Base-by-base conservation (phyloP, 441 rosid genomes). In the Populus hybrid region DNA sequence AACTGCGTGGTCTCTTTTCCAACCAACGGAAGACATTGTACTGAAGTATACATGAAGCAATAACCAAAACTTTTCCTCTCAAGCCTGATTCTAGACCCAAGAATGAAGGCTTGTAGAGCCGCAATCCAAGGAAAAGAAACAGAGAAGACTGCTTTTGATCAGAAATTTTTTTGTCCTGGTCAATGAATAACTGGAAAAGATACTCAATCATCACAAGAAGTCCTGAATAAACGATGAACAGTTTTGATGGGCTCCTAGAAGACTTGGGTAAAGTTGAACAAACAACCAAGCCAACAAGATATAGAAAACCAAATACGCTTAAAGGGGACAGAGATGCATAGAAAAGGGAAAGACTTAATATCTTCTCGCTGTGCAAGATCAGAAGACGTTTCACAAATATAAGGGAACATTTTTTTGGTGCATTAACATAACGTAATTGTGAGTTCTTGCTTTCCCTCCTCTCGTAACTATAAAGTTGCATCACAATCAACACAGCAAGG, bases 401-500 rank as follows among this genome's bases (percentile, higher is more conserved):
- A 72, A 86, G 80, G 71, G 85, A 69, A 76, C 91, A 89, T 74
- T 84, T 80, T 75, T 89, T 90, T 82, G 85, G 82, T 75, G 83
- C 81, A 83, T 85, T 70, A 42, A 82, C 77, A 59, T 87, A 82
- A 85, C 81, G 77, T 75, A 82, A 77, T 76, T 82, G 89, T 82
- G 79, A 79, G 74, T 84, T 84, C 86, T 90, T 90, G 88, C 90
- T 93, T 78, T 88, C 91, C 81, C 99, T 87, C 89, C 99, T 91
- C 83, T 97, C 99, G 53, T 97, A 97, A 85, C 99, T 94, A 75
- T 90, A 97, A 85, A 94, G 92, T 86, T 94, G 98, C 99, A 96
- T 96, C 87, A 94, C 99, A 70, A 91, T 83, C 88, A 96, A 79
- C 78, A 94, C 92, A 76, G 98, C 98, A 70, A 97, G 88, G 82